Base-by-base conservation (phyloP, 768 basidiomycete species). In the Termitomyces sp. region DNA sequence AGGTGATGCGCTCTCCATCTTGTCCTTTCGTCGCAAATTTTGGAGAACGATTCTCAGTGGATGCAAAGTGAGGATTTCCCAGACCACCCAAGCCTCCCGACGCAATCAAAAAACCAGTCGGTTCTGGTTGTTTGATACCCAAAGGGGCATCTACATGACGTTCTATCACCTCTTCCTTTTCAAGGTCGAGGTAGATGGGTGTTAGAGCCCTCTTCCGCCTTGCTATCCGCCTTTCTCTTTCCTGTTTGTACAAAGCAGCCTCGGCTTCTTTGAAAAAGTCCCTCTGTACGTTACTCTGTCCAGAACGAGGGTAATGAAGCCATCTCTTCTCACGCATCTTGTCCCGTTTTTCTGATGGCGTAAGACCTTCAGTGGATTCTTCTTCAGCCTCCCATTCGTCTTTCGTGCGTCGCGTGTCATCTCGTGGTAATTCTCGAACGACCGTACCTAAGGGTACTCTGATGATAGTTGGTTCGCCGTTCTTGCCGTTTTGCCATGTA, bases 401-500 rank as follows among this genome's bases (percentile, higher is more conserved):
- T 59, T 81, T 80, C 27, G 78, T 75, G 37, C 88, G 79, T 34
- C 87, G 76, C 2, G 84, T 81, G 62, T 93, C 91, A 47, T 83
- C 82, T 49, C 80, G 78, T 4, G 81, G 70, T 42, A 97, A 76
- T 66, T 95, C 88, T 34, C 84, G 82, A 6, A 98, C 87, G 56
- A 98, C 84, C 2, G 96, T 98, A 0, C 96, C 96, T 0, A 96
- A 72, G 0, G 96, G 96, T 0, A 98, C 94, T 49, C 80, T 79
- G 58, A 98, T 81, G 50, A 94, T 74, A 5, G 84, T 77, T 2
- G 95, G 92, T 2, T 81, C 69, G 0, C 87, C 93, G 56, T 81
- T 80, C 63, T 81, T 83, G 4, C 96, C 96, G 67, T 93, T 91
- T 68, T 85, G 86, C 89, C 91, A 95, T 1, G 88, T 86, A 0